Evolutionary conservation across 768 basidiomycete genomes (phyloP).

Genomic region (Lactifluus pinguis): DNA sequence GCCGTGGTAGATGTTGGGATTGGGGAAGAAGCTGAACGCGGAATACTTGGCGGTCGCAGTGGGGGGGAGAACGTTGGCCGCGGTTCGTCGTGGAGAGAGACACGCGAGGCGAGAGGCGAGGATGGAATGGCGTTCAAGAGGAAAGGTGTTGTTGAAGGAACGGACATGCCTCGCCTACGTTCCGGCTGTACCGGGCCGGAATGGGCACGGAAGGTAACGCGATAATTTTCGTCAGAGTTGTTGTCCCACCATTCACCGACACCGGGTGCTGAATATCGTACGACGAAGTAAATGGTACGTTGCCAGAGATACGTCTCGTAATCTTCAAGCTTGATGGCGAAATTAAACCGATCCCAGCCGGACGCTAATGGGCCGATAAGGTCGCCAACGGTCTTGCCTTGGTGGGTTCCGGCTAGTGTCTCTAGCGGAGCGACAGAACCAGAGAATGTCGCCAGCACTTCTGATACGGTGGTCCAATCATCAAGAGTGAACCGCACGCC

Average conservation of each 20-base stretch:
- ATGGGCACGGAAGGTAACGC: conserved; percentile 47
- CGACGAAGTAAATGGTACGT: conserved; percentile 53
- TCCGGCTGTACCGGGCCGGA: conserved; percentile 10
- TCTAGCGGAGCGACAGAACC: conserved; percentile 30
- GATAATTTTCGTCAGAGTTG: conserved; percentile 70
- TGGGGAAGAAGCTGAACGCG: conserved; percentile 12
- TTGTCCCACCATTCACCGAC: conserved; percentile 91
- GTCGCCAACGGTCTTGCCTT: conserved; percentile 30
- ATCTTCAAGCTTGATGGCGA: conserved; percentile 63
- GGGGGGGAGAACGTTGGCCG: conserved; percentile 7
- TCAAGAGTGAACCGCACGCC: conserved; percentile 86
- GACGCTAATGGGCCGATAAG: conserved; percentile 28
- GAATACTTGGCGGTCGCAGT: background rate
- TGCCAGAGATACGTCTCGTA: conserved; percentile 42
- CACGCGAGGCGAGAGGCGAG: background rate
- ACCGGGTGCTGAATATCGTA: conserved; percentile 40
- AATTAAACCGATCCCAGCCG: conserved; percentile 34
- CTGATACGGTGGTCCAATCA: conserved; percentile 88
- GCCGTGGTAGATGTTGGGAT: background rate
- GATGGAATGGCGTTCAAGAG: conserved; percentile 4
- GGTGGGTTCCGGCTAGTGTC: conserved; percentile 20
- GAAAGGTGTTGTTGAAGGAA: conserved; percentile 7
- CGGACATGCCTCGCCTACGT: conserved; percentile 1
- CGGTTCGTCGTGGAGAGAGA: conserved; percentile 3
- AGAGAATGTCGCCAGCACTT: conserved; percentile 50